Conservation (phyloP, 331 rosid genomes). For the Malus hybrid region DNA sequence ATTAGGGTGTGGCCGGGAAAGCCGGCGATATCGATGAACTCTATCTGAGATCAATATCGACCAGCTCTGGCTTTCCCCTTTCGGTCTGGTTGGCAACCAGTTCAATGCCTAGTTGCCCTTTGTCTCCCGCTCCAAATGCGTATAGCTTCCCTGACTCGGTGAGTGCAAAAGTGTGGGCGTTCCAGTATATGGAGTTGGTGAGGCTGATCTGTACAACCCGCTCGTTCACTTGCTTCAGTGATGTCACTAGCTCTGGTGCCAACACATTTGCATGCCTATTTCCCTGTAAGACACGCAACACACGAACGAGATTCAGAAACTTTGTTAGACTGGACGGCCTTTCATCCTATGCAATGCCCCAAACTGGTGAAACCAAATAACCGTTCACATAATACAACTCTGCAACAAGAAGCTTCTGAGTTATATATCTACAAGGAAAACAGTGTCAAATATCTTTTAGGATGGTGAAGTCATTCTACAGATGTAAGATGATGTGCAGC, state of each 20-base stretch:
- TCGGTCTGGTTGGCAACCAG: constrained; percentile 65
- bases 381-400: no score
- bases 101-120: constrained; percentile 87
- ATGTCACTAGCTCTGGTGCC: constrained; percentile 68
- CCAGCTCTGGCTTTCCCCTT: constrained; percentile 71
- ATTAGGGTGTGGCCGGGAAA: constrained; percentile 6
- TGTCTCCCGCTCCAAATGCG: constrained; percentile 94
- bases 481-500: background rate
- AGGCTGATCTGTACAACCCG: constrained; percentile 82
- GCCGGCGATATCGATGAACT: constrained; percentile 1
- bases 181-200: constrained; percentile 94
- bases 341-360: no score
- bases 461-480: background rate
- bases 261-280: constrained; percentile 59
- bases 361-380: no score
- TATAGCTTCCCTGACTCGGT: constrained; percentile 83
- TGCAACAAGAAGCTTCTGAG: no score
- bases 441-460: background rate
- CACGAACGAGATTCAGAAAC: background rate
- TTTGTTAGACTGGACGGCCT: no score
- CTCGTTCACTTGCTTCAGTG: constrained; percentile 69
- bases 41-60: constrained; percentile 69
- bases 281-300: constrained; percentile 38
- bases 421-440: no score
- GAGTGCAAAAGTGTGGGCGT: constrained; percentile 95